phyloP scores from a whole-genome alignment of 2,329 filamentous ascomycete species.

The Paecilomyces variotii region DNA sequence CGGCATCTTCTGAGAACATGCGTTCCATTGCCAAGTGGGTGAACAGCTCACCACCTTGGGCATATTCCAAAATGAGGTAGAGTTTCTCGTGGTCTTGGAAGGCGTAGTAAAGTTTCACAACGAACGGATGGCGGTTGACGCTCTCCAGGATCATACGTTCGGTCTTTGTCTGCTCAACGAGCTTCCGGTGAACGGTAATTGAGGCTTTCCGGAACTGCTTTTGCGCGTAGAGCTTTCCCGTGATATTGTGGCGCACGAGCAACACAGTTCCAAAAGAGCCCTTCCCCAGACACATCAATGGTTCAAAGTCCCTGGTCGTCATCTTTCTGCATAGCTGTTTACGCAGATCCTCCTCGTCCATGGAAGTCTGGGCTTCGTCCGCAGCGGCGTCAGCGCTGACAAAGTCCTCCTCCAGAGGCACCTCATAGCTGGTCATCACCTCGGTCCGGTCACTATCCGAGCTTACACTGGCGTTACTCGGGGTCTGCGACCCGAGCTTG shows the following conservation, averaged over 20 bases:
- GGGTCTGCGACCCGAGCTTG: constrained; percentile 35
- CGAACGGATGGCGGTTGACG: constrained; percentile 92
- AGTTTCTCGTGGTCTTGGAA: constrained; percentile 98
- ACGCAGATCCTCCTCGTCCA: constrained; percentile 49
- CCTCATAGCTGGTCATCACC: constrained; percentile 71
- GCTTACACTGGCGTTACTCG: constrained; percentile 52
- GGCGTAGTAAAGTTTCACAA: constrained; percentile 95
- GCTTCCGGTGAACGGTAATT: constrained; percentile 86
- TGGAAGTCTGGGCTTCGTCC: constrained; percentile 34
- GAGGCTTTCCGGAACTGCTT: constrained; percentile 99
- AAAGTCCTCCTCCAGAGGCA: constrained; percentile 77
- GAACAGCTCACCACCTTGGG: constrained; percentile 92
- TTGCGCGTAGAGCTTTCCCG: constrained; percentile 87
- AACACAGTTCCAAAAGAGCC: constrained; percentile 93
- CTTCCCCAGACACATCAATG: constrained; percentile 86
- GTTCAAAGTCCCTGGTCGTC: constrained; percentile 82
- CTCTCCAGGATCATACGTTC: constrained; percentile 92
- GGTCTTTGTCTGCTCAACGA: constrained; percentile 95
- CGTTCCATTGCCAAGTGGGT: constrained; percentile 88
- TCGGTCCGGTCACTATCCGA: constrained; percentile 61
- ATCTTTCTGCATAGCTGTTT: constrained; percentile 65
- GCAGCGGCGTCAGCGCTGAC: constrained; percentile 51
- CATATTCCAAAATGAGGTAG: constrained; percentile 95
- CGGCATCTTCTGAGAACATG: constrained; percentile 85
- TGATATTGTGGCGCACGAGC: constrained; percentile 80